Evolutionary conservation across 2,329 filamentous ascomycete genomes (phyloP), one percentile per base, ranked within the genome.

Genomic region (Colletotrichum sp.): DNA sequence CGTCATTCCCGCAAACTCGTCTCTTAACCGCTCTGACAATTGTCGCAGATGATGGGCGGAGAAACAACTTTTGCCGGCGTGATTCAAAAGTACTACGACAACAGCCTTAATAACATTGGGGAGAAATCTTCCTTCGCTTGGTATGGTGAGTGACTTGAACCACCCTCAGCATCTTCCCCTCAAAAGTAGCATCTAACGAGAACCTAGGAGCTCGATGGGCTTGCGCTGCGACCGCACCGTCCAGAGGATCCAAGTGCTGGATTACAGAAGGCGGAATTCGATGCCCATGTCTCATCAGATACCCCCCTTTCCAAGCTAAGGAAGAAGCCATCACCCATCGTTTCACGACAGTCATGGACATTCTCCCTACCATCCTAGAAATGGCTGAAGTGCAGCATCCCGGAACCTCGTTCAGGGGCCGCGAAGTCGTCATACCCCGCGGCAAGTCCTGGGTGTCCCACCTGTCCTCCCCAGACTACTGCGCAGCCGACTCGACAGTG

Each of bases 31-130:
- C 3, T 27, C 55, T 59, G 55, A 59, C 27, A 30, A 11, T 62
- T 16, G 55, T 59, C 15, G 27, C 29, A 69, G 66, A 62, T 75
- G 62, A 75, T 75, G 72, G 68, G 72, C 16, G 65, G 68, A 15
- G 52, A 61, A 11, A 61, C 68, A n/a, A 52, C 72, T 15, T 61
- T 75, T 27, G 63, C 71, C 15, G 65, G 66, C 4, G 63, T 90
- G 12, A 88, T 90, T n/a, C 90, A 91, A 72, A 88, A 87, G 78
- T 89, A 89, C 82, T 90, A 89, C 79, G 83, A 89, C 81, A 90
- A 89, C 77, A 84, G 81, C 22, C 81, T 89, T 19, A 86, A 89
- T 27, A 90, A 90, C 72, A 83, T 91, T 15, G 89, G 89, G 9
- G 90, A 78, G 88, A 89, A 70, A 16, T 84, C 88, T 78, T 86